Evolutionary conservation across 176 grass and related monocot genomes (phyloP), one percentile per base, ranked within the genome.

Genomic region (Eremochloa ophiuroides): DNA sequence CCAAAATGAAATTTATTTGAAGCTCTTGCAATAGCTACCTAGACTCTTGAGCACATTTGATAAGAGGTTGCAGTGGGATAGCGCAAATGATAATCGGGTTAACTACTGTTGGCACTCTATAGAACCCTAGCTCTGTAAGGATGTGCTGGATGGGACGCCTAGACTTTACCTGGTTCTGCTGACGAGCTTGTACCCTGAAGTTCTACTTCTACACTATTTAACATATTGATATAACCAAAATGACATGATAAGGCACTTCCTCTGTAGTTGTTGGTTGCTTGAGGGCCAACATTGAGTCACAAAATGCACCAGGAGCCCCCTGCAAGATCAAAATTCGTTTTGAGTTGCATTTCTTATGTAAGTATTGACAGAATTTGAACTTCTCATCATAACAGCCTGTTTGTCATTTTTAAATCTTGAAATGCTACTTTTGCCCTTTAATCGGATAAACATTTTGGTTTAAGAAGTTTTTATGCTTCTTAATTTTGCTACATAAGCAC

Each of bases 401-500:
- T 14, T 22, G 30, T 65, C 41, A 48, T 63, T 40, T 74, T 58
- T 74, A 20, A 9, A 73, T 43, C 15, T 34, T 55, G 25, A 42
- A 74, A 63, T 14, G 16, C 23, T 53, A 0, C 33, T 28, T 25
- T 73, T 80, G 25, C 2, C 17, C 26, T 67, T 58, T 73, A 80
- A 35, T 71, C 13, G 8, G 15, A 58, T 58, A 69, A 66, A 8
- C 17, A 37, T 14, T 46, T 69, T 48, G 48, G 55, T 68, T 60
- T 74, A 26, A 76, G 35, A 69, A 76, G 14, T 8, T 15, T 41
- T 4, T 26, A 15, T 43, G 15, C 63, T 76, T 40, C 17, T 74
- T 50, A 66, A 58, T 68, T 81, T 64, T 62, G 23, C 59, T 33
- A 67, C 29, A 84, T 41, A 50, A 56, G 14, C 74, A 43, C 48